Base-by-base conservation (phyloP, 371 early-diverging fungal genomes). In the Furculomyces boomerangus region DNA sequence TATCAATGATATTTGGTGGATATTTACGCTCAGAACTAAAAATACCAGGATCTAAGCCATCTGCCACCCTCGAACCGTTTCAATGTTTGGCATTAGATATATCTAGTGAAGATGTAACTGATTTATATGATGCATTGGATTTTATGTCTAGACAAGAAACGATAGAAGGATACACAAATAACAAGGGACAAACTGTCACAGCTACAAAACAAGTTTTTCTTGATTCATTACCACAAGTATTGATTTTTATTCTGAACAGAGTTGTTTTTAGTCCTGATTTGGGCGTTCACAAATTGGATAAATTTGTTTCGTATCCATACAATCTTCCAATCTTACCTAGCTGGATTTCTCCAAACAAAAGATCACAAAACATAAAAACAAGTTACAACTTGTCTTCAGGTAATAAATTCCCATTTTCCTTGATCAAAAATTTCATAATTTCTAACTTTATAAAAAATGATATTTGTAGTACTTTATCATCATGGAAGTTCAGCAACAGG, bases 181-280 rank as follows among this genome's bases (percentile, higher is more conserved):
- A 60, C 30, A 62, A 54, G 31, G 71, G 71, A 3, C 65, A 64
- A 40, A 26, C 55, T 0, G 87, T 85, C 20, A 77, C 79, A 22
- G 89, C 85, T 1, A 88, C 88, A 18, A 93, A 93, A 61, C 88
- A 90, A 66, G 75, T 74, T 16, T 75, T 74, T 54, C 61, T 97
- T 22, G 93, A 93, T 43, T 66, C 57, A 2, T 67, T 88, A n/a
- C 98, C 98, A 3, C 86, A 91, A 1, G 81, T 98, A 1, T 73
- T 96, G 27, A 78, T 94, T n/a, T 71, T 98, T 20, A 93, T 93
- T 54, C 71, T 96, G 58, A 98, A 96, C 67, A 81, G 93, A 14
- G 93, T 96, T 68, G 79, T 83, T 18, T 96, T 83, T 69, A 77
- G 84, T 61, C 73, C 73, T 55, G 72, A 78, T 31, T 80, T 81